A percentile compares a stretch with the other conserved stretches of the same genome.
phyloP scores from a whole-genome alignment of 2,329 filamentous ascomycete species.

The Fusarium neocosmosporiellum region DNA sequence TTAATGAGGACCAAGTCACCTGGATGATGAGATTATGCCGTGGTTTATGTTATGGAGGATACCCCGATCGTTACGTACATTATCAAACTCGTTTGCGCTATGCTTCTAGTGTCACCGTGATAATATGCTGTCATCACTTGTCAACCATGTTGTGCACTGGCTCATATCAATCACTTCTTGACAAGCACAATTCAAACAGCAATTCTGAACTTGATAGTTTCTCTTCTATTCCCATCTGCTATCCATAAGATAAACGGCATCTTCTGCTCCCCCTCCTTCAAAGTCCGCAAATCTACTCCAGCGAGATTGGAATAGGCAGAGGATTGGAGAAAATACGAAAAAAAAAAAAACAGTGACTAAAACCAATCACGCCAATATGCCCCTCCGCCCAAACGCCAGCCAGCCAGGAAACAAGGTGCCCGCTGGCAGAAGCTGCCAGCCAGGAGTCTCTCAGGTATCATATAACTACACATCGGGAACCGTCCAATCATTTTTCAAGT shows the following conservation, averaged over 20 bases:
- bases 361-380: slow-evolving; percentile 50
- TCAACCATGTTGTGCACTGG: background rate
- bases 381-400: slow-evolving; percentile 50
- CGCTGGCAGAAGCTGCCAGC: slow-evolving; percentile 42
- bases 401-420: slow-evolving; percentile 44
- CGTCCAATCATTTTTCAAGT: slow-evolving; percentile 39
- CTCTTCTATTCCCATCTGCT: slow-evolving; percentile 32
- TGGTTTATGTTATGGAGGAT: slow-evolving; percentile 23
- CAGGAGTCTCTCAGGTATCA: slow-evolving; percentile 51
- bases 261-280: slow-evolving; percentile 15
- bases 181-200: slow-evolving; percentile 18
- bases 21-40: slow-evolving; percentile 9
- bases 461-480: slow-evolving; percentile 46
- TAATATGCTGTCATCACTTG: no score
- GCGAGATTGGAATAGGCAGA: slow-evolving; percentile 26
- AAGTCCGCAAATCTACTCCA: slow-evolving; percentile 19
- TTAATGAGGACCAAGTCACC: slow-evolving; percentile 25
- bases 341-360: slow-evolving; percentile 28
- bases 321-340: slow-evolving; percentile 39
- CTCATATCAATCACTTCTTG: background rate
- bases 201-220: slow-evolving; percentile 40
- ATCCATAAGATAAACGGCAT: slow-evolving; percentile 22
- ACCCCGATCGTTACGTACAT: slow-evolving; percentile 34
- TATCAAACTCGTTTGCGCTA: background rate
- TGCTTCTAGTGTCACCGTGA: background rate